phyloP scores from a whole-genome alignment of 169 alveolate genomes.

The Eimeria nieschulzi region DNA sequence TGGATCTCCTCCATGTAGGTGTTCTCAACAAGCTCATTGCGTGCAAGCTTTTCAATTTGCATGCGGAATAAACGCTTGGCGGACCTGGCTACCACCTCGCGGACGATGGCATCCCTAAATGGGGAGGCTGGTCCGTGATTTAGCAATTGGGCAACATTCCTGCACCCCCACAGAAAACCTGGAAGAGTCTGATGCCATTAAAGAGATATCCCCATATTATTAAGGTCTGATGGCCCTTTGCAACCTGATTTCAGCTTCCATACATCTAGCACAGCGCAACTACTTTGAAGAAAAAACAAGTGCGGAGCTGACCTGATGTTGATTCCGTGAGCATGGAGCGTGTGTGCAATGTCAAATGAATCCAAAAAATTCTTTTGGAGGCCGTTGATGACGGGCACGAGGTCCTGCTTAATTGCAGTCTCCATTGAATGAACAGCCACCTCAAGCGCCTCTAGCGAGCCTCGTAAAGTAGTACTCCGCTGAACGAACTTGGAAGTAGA shows the following conservation, averaged over 20 bases:
- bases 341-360: conserved; percentile 51
- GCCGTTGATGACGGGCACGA: conserved; percentile 63
- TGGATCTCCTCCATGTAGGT: conserved; percentile 65
- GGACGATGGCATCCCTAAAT: conserved; percentile 66
- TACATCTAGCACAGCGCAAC: background rate
- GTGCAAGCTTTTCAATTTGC: conserved; percentile 67
- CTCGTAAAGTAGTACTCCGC: conserved; percentile 37
- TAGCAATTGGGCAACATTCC: conserved; percentile 52
- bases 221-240: background rate
- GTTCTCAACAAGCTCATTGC: conserved; percentile 18
- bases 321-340: conserved; percentile 71
- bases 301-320: conserved; percentile 60
- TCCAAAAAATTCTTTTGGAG: conserved; percentile 60
- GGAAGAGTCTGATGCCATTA: background rate
- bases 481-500: conserved; percentile 44
- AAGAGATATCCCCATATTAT: background rate
- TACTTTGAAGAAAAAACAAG: background rate
- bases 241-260: background rate
- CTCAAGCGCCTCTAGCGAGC: conserved; percentile 49
- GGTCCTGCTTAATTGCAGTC: conserved; percentile 50
- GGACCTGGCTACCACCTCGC: conserved; percentile 71
- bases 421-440: conserved; percentile 63
- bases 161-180: conserved; percentile 10
- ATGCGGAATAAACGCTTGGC: conserved; percentile 69
- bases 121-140: conserved; percentile 41